Percentiles rank a stretch among this genome's conserved stretches.
phyloP scores from a whole-genome alignment of 148 eudicot genomes.

The Pouteria glomerata region DNA sequence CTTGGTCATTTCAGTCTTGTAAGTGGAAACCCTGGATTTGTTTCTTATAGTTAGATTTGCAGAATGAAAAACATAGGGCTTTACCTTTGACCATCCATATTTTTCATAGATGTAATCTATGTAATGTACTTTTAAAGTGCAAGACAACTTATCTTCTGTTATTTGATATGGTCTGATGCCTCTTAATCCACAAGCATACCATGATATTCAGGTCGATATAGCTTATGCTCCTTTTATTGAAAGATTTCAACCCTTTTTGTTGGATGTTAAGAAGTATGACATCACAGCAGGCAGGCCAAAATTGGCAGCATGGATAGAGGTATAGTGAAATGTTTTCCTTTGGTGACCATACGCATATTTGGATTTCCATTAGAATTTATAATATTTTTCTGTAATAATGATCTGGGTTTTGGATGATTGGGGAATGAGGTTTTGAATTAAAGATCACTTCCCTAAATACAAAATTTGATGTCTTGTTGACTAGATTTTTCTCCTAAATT shows the following conservation, averaged over 20 bases:
- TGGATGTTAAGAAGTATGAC: slow-evolving; percentile 60
- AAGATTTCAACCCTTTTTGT: slow-evolving; percentile 56
- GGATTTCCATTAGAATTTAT: neutral
- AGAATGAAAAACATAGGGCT: neutral
- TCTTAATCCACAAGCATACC: neutral
- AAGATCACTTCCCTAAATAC: neutral
- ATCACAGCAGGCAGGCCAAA: slow-evolving; percentile 52
- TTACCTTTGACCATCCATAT: neutral
- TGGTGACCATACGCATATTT: neutral
- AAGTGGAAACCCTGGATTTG: slow-evolving; percentile 14
- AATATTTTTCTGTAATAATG: neutral
- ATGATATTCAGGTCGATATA: slow-evolving; percentile 33
- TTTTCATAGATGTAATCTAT: neutral
- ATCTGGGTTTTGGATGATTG: neutral
- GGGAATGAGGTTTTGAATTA: neutral
- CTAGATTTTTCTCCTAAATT: neutral
- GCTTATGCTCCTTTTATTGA: slow-evolving; percentile 80
- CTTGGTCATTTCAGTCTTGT: slow-evolving; percentile 62
- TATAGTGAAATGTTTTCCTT: slow-evolving; percentile 17
- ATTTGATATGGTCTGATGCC: neutral
- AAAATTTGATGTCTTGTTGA: neutral
- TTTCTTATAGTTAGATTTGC: neutral
- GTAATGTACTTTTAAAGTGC: neutral
- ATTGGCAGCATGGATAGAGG: slow-evolving; percentile 68
- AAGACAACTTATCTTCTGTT: neutral